Conservation (phyloP, 345 rosid species). For the Pistacia atlantica region DNA sequence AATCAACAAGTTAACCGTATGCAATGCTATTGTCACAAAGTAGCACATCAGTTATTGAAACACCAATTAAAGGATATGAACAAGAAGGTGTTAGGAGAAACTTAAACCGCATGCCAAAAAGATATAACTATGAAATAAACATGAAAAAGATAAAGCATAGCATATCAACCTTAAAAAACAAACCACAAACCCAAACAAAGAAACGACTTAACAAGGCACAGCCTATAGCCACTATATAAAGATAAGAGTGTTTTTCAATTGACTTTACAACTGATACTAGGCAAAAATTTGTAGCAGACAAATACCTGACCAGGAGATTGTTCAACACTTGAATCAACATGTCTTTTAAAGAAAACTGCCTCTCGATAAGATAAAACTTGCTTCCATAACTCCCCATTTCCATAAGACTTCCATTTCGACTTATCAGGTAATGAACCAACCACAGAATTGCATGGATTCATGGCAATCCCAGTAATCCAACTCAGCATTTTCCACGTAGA, state of each 20-base stretch:
- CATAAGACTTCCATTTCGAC: slow-evolving; percentile 67
- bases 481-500: slow-evolving; percentile 44
- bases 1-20: not conserved
- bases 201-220: not conserved
- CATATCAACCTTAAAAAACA: not conserved
- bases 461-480: slow-evolving; percentile 67
- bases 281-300: not conserved
- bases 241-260: not conserved
- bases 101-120: not conserved
- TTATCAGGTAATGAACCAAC: slow-evolving; percentile 61
- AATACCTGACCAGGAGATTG: slow-evolving; percentile 57
- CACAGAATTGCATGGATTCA: slow-evolving; percentile 56
- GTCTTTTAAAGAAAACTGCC: slow-evolving; percentile 35
- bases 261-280: not conserved
- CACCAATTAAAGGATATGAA: not conserved
- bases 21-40: not conserved
- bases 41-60: not conserved
- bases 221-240: not conserved
- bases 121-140: not conserved
- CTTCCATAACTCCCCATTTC: slow-evolving; percentile 69
- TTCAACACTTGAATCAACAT: slow-evolving; percentile 38
- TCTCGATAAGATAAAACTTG: slow-evolving; percentile 70
- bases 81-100: not conserved
- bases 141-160: not conserved
- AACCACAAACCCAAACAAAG: not conserved